Evolutionary conservation across 1,284 basidiomycete species (phyloP).

Genomic region (Ceratobasidium sp.): DNA sequence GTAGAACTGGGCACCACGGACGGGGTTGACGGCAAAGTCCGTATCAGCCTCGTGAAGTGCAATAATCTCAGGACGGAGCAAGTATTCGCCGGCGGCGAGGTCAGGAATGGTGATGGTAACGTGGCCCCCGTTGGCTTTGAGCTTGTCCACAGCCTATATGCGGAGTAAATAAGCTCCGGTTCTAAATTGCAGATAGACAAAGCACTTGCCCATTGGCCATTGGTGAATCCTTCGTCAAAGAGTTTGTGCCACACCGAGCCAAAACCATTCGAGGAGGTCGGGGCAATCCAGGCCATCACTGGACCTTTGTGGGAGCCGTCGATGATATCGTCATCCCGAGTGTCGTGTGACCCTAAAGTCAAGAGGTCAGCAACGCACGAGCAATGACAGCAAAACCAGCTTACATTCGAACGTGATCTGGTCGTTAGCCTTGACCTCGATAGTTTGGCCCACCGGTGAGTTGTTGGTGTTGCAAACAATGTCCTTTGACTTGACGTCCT

Average conservation of each 20-base stretch:
- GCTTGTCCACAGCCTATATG: slow-evolving; percentile 40
- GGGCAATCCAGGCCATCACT: slow-evolving; percentile 43
- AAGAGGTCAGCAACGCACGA: neutral
- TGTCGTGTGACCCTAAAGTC: slow-evolving; percentile 38
- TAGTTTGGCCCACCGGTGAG: neutral
- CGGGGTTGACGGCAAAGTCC: slow-evolving; percentile 15
- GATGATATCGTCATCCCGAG: slow-evolving; percentile 37
- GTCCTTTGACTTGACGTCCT: slow-evolving; percentile 20
- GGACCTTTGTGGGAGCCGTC: slow-evolving; percentile 42
- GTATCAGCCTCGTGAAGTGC: slow-evolving; percentile 44
- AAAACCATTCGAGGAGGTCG: slow-evolving; percentile 24
- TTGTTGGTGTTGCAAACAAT: slow-evolving; percentile 36
- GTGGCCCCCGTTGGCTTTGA: slow-evolving; percentile 40
- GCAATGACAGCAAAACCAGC: neutral
- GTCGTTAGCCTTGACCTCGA: slow-evolving; percentile 28
- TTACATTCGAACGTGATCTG: slow-evolving; percentile 35
- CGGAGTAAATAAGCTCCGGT: neutral
- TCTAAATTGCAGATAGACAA: neutral
- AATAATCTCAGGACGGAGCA: slow-evolving; percentile 43
- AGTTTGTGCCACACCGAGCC: slow-evolving; percentile 42
- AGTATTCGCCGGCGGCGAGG: slow-evolving; percentile 41
- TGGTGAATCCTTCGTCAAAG: slow-evolving; percentile 23
- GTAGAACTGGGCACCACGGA: slow-evolving; percentile 39
- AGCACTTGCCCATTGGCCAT: slow-evolving; percentile 31
- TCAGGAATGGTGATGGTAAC: slow-evolving; percentile 42